phyloP scores from a whole-genome alignment of 345 rosid genomes.

The Acer yangbiense region DNA sequence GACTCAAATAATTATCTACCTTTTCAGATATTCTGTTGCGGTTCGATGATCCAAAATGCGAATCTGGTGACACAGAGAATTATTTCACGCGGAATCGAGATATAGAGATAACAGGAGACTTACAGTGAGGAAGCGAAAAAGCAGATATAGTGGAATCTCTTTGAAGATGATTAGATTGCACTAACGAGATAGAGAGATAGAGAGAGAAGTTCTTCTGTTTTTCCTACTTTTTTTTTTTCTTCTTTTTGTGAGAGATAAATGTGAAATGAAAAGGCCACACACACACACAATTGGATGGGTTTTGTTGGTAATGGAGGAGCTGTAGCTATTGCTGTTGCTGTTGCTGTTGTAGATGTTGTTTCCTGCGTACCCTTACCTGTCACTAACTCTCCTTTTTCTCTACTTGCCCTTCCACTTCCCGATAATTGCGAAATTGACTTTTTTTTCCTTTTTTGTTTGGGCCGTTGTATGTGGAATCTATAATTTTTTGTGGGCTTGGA shows the following conservation, averaged over 20 bases:
- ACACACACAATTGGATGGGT: constrained; percentile 1
- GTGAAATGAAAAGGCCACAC: neutral
- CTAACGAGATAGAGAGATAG: neutral
- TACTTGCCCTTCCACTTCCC: neutral
- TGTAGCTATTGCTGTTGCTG: neutral
- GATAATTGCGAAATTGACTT: constrained; percentile 16
- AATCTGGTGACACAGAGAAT: neutral
- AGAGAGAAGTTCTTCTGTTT: too few relatives aligned
- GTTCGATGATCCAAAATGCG: neutral
- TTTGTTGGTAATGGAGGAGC: constrained; percentile 7
- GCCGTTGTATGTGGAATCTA: neutral
- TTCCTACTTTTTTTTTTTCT: too few relatives aligned
- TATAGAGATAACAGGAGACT: neutral
- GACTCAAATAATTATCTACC: neutral
- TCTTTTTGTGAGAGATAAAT: neutral
- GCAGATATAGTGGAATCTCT: neutral
- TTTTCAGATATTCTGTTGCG: too few relatives aligned
- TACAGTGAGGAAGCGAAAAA: constrained; percentile 16
- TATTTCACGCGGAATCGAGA: neutral
- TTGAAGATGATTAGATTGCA: neutral
- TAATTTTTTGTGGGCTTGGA: neutral
- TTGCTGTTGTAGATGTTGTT: neutral
- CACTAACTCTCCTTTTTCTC: neutral
- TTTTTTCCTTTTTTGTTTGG: neutral
- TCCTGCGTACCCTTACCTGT: constrained; percentile 13